These are phyloP conservation scores for Debaryomyces psychrophilus DNA, from an alignment of 1,139 yeast genomes.

Conservation along the genomic window DNA sequence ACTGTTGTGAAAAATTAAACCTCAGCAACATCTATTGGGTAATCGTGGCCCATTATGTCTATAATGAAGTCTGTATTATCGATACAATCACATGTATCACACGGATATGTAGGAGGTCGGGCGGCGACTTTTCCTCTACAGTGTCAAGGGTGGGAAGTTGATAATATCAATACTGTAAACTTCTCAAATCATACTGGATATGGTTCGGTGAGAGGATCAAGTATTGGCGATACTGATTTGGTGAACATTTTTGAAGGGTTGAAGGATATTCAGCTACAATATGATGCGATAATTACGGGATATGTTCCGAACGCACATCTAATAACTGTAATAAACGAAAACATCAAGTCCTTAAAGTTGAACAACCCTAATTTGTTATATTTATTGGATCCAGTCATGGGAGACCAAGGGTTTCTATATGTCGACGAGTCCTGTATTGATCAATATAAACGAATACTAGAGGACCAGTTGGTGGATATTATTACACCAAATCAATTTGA, in stretches of 20 bases:
- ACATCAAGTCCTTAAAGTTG: conserved; percentile 19
- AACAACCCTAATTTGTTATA: conserved; percentile 39
- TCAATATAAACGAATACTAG: conserved; percentile 60
- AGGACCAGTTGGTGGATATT: conserved; percentile 56
- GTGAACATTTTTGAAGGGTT: conserved; percentile 43
- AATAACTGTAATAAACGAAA: conserved; percentile 23
- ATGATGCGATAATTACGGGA: conserved; percentile 38
- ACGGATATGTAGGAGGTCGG: conserved; percentile 50
- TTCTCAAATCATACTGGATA: conserved; percentile 53
- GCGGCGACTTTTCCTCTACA: conserved; percentile 49
- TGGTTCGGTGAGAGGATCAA: conserved; percentile 39
- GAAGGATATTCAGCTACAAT: conserved; percentile 30
- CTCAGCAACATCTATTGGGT: background rate
- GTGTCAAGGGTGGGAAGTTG: conserved; percentile 49
- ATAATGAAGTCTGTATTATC: conserved; percentile 32
- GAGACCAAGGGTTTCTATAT: conserved; percentile 84
- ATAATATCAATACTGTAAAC: conserved; percentile 44
- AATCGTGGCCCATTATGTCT: background rate
- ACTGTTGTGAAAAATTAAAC: background rate
- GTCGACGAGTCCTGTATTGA: conserved; percentile 73
- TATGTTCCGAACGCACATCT: conserved; percentile 40
- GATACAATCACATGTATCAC: conserved; percentile 48
- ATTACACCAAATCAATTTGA: conserved; percentile 94
- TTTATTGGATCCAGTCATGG: conserved; percentile 91
- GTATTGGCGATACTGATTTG: conserved; percentile 14